Evolutionary conservation across 179 eudicot genomes (phyloP).

Genomic region (Sideroxylon spinosum): DNA sequence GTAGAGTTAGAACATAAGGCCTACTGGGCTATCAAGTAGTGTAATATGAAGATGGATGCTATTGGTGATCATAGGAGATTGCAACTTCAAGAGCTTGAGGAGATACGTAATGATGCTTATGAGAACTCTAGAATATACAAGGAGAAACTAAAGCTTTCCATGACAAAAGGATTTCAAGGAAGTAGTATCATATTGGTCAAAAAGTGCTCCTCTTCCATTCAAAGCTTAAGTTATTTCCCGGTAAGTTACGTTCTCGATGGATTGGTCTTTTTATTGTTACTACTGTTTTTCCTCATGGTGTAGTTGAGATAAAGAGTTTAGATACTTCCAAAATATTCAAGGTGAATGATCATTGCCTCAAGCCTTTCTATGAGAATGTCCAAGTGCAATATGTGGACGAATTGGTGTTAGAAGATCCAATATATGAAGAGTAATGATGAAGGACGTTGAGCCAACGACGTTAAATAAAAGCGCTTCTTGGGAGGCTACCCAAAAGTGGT

Average conservation of each 20-base stretch:
- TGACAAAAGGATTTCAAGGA: background rate
- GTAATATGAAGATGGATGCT: conserved; percentile 11
- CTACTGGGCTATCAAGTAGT: conserved; percentile 9
- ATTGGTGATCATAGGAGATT: background rate
- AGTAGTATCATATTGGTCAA: background rate
- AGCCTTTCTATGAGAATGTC: background rate
- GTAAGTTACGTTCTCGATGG: conserved; percentile 8
- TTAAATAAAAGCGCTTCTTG: too few relatives aligned
- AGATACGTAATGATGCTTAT: background rate
- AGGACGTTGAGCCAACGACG: background rate
- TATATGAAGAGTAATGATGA: too few relatives aligned
- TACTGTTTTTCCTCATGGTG: conserved; percentile 3
- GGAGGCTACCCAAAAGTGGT: too few relatives aligned
- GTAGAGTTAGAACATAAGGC: conserved; percentile 10
- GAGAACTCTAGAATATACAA: conserved; percentile 1
- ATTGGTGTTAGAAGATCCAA: too few relatives aligned
- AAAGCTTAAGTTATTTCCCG: background rate
- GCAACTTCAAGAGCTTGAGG: conserved; percentile 5
- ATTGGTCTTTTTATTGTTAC: conserved; percentile 1
- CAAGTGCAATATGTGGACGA: too few relatives aligned
- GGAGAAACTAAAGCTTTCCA: conserved; percentile 9
- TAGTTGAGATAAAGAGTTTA: background rate
- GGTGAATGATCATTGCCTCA: background rate
- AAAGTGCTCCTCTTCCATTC: background rate
- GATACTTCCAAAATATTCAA: background rate